Percentiles rank a stretch among this genome's conserved stretches.
phyloP scores from a whole-genome alignment of 1,284 basidiomycete genomes.

The Sanghuangporus baumii region DNA sequence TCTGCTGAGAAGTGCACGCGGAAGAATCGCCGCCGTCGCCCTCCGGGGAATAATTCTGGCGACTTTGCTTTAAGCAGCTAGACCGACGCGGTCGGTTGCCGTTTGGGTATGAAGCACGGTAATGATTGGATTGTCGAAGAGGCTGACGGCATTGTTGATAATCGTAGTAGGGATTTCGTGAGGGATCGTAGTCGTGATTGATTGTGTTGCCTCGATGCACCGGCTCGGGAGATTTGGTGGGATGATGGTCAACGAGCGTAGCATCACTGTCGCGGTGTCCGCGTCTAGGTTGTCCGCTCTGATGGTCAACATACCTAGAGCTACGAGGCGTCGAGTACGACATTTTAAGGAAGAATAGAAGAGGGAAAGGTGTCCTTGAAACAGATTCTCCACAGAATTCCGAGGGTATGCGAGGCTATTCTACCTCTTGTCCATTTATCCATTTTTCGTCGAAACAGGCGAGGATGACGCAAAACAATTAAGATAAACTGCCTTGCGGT shows the following conservation, averaged over 20 bases:
- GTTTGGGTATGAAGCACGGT: background rate
- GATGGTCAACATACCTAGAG: background rate
- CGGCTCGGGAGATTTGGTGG: background rate
- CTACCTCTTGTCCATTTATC: background rate
- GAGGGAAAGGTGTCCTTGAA: background rate
- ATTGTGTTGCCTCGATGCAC: background rate
- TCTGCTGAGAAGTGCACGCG: background rate
- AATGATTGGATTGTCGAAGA: background rate
- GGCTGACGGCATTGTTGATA: background rate
- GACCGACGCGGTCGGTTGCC: background rate
- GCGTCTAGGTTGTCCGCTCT: background rate
- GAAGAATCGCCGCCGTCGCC: background rate
- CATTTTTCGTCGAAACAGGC: background rate
- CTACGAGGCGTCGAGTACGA: background rate
- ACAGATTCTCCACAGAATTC: background rate
- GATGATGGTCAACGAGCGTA: background rate
- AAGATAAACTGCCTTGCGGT: background rate
- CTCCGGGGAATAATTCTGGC: background rate
- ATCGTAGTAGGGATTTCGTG: background rate
- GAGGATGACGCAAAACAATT: background rate
- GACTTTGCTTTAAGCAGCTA: background rate
- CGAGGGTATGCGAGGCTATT: background rate
- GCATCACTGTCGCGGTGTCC: background rate
- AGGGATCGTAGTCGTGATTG: background rate
- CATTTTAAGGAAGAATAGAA: background rate